Evolutionary conservation across 176 grass and related monocot species (phyloP), one percentile per base, ranked within the genome.

Genomic region (Lolium perenne): DNA sequence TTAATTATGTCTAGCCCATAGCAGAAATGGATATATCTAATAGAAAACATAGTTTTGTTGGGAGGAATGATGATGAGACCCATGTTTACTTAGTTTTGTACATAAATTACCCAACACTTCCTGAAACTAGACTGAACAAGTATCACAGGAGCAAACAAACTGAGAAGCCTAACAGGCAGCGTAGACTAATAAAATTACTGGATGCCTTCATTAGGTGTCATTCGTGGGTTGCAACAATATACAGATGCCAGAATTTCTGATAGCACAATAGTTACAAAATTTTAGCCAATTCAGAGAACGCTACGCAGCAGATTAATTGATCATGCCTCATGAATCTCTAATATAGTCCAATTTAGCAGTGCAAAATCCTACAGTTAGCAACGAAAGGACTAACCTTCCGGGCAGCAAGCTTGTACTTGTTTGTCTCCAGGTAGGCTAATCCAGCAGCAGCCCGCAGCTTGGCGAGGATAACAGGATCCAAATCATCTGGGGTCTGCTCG

Each of bases 401-500:
- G 53, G 94, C 97, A 48, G 97, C 92, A 83, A 96, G 77, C 67
- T 99, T 99, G 79, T 99, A 99, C 49, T 99, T 99, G 85, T 96
- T 99, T 65, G 90, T 90, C 81, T 84, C 94, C 86, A 99, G 63
- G 79, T 92, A 85, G 49, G 97, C 87, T 78, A 99, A 87, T 64
- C 97, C 97, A 80, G 92, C 88, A 87, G 97, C 97, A 59, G 94
- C 90, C 60, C 84, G 78, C 66, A 99, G 71, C 60, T 99, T 99
- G 23, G 97, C 84, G 7, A 86, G 81, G 12, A 80, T 76, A 41
- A 91, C 77, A 79, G 82, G 21, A 73, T 95, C 92, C 65, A 91
- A 57, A 3, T 83, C 40, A 10, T 99, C 94, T 56, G 97, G 92
- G 61, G 90, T 93, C 87, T 89, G 90, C 85, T 97, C 97, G 45